Evolutionary conservation across 2,329 filamentous ascomycete species (phyloP).

Genomic region (Grosmannia penicillata): DNA sequence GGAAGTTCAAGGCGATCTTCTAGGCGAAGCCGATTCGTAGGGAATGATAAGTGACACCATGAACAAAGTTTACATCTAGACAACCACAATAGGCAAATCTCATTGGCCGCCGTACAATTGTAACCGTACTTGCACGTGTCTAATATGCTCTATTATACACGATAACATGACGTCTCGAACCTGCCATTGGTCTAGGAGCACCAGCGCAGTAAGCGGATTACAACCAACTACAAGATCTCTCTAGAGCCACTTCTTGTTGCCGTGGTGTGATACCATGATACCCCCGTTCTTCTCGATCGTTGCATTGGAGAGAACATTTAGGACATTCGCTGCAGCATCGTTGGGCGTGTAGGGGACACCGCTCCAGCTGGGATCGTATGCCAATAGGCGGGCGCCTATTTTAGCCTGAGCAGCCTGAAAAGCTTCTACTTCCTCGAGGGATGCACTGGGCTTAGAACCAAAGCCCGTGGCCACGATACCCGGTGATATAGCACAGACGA

Average conservation of each 20-base stretch:
- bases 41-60: too few species aligned
- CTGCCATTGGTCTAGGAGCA: too few species aligned
- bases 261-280: slow-evolving; percentile 36
- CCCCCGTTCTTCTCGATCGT: slow-evolving; percentile 33
- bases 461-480: slow-evolving; percentile 31
- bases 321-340: slow-evolving; percentile 18
- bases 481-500: slow-evolving; percentile 36
- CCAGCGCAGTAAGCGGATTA: too few species aligned
- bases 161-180: too few species aligned
- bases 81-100: not conserved
- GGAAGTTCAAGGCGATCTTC: slow-evolving; percentile 15
- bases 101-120: too few species aligned
- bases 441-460: not conserved
- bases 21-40: too few species aligned
- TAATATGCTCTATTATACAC: too few species aligned
- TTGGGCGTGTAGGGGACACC: slow-evolving; percentile 19
- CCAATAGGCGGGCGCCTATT: slow-evolving; percentile 16
- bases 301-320: slow-evolving; percentile 19
- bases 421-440: slow-evolving; percentile 13
- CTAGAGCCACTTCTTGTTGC: slow-evolving; percentile 37
- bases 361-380: slow-evolving; percentile 24
- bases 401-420: slow-evolving; percentile 11
- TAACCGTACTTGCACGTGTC: too few species aligned
- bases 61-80: too few species aligned
- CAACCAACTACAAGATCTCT: not conserved